A percentile compares a stretch with the other conserved stretches of the same genome.
Conservation (phyloP, 257 asterid species). For the Salvia rosmarinus region DNA sequence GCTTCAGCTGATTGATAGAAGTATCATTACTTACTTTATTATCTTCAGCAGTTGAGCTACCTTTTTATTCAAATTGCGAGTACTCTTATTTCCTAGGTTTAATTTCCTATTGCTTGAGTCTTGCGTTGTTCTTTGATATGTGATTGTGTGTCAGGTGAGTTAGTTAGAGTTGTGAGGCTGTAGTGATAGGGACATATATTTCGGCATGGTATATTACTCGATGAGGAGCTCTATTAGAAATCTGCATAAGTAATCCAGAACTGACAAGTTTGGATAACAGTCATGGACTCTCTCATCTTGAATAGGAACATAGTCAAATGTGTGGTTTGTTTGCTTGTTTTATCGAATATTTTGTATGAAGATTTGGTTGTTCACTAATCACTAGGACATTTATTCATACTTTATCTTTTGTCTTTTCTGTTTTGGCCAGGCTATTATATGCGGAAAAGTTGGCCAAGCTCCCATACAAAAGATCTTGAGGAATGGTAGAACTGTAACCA, state of each 20-base stretch:
- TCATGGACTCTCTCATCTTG: constrained; percentile 1
- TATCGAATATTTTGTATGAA: neutral
- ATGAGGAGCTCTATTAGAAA: constrained; percentile 9
- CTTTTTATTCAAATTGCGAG: constrained; percentile 10
- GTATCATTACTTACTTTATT: neutral
- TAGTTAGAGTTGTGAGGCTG: neutral
- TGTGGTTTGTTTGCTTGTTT: constrained; percentile 18
- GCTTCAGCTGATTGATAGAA: neutral
- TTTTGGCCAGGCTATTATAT: constrained; percentile 70
- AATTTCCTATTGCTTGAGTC: neutral
- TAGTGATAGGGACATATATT: neutral
- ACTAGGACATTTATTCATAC: neutral
- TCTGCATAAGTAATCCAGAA: neutral
- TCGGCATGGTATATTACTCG: neutral
- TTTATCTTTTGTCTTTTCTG: neutral
- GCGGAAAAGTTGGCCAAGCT: constrained; percentile 90
- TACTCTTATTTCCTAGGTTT: neutral
- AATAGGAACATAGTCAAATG: neutral
- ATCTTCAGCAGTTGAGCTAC: neutral
- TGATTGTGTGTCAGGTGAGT: constrained; percentile 5
- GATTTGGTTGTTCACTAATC: neutral
- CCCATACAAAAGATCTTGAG: constrained; percentile 95
- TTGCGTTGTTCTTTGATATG: neutral
- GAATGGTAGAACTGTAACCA: constrained; percentile 80
- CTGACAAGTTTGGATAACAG: neutral